Conservation (phyloP, 305 asterid species). For the Solanum hybrid region DNA sequence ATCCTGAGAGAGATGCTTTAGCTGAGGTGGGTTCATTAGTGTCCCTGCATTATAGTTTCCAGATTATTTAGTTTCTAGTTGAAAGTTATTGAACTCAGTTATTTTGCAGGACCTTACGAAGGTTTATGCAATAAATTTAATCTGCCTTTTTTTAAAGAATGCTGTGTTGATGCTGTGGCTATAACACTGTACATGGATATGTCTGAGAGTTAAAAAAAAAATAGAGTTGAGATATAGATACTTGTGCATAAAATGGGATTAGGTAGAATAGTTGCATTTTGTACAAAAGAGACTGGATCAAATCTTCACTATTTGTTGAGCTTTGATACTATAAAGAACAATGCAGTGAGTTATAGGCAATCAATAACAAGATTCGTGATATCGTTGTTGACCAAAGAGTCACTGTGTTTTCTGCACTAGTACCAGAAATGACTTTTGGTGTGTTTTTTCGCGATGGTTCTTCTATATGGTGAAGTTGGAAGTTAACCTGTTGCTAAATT, state of each 20-base stretch:
- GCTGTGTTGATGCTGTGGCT: not conserved
- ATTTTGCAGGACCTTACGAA: not conserved
- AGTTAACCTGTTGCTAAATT: not conserved
- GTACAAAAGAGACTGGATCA: not conserved
- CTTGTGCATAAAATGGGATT: not conserved
- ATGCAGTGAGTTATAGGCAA: not conserved
- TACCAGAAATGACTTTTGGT: not conserved
- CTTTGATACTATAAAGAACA: not conserved
- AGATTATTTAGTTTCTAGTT: not conserved
- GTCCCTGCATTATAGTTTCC: not conserved
- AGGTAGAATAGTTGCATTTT: not conserved
- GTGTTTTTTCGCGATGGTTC: not conserved
- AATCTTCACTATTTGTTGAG: not conserved
- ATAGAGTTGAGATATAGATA: not conserved
- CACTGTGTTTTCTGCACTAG: not conserved
- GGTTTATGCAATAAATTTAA: not conserved
- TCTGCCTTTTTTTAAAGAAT: not conserved
- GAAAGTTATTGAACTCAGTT: not conserved
- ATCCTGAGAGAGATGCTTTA: slow-evolving; percentile 2
- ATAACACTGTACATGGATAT: not conserved
- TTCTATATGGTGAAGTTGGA: not conserved
- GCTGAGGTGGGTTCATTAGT: not conserved
- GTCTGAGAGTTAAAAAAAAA: not conserved
- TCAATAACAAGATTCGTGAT: not conserved
- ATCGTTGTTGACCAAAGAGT: not conserved